Base-by-base conservation (phyloP, 768 basidiomycete species). In the Boletellus ananas region DNA sequence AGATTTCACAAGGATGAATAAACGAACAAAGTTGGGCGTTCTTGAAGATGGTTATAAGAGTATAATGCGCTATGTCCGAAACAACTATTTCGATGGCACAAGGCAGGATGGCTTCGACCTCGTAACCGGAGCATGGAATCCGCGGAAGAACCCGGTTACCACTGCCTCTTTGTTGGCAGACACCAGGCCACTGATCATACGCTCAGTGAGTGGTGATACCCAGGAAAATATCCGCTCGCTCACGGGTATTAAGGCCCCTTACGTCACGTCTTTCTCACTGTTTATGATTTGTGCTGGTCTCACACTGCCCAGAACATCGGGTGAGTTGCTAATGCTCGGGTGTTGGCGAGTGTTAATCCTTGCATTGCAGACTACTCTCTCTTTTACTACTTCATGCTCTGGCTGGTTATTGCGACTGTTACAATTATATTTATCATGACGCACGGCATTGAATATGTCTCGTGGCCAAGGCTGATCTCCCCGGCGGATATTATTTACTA, bases 81-180 rank as follows among this genome's bases (percentile, higher is more conserved):
- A 98, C 74, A 98, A 95, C 64, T 91, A 91, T 71, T 88, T 96
- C 55, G 96, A 99, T 66, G 96, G 96, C 7, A 78, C 93, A 43
- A 75, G 94, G 62, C 59, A 94, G 84, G 96, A 99, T 70, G 93
- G 90, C 9, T 96, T 89, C 63, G 96, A 99, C 66, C 77, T 99
- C 50, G 76, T 99, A 52, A 94, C 94, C 20, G 96, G 96, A 4
- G 76, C 79, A 8, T 99, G 94, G 91, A 75, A 83, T 31, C 90
- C 94, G n/a, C 79, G 82, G 55, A 84, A 80, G 58, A 85, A 81
- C 34, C 85, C 86, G 17, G 74, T 83, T 34, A 79, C 84, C 10
- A 75, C 86, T 11, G 68, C 85, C 56, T 85, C 87, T 52, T 73
- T 92, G 53, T 73, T 95, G 41, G 74, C 81, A 16, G 94, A 97